Evolutionary conservation across 495 filamentous ascomycete genomes (phyloP).

Genomic region (Penicillium flavigenum): DNA sequence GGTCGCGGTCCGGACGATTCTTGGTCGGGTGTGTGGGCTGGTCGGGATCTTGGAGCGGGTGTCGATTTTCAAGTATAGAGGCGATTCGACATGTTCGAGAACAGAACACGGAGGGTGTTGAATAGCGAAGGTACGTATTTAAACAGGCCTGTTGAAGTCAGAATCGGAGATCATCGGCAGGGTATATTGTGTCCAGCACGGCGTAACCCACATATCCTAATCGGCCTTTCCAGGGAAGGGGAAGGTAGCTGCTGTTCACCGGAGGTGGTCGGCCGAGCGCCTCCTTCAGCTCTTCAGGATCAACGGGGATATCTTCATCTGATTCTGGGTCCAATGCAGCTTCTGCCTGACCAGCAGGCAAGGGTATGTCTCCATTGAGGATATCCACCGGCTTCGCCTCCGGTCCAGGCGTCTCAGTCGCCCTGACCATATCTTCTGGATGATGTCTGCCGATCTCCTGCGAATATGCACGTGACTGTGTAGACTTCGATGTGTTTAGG

Average conservation of each 20-base stretch:
- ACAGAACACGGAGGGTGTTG: slow-evolving; percentile 84
- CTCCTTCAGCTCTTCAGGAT: slow-evolving; percentile 46
- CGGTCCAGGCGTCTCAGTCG: slow-evolving; percentile 1
- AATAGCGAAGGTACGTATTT: slow-evolving; percentile 86
- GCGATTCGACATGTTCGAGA: slow-evolving; percentile 90
- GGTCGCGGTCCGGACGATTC: slow-evolving; percentile 73
- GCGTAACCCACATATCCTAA: slow-evolving; percentile 74
- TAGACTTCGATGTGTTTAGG: background rate
- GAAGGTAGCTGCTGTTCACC: slow-evolving; percentile 82
- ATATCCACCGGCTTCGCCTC: slow-evolving; percentile 24
- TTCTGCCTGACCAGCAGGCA: slow-evolving; percentile 21
- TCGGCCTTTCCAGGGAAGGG: slow-evolving; percentile 89
- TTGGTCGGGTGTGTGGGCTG: slow-evolving; percentile 77
- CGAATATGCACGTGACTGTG: slow-evolving; percentile 8
- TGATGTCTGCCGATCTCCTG: slow-evolving; percentile 1
- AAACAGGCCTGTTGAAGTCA: slow-evolving; percentile 66
- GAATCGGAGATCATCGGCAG: slow-evolving; percentile 15
- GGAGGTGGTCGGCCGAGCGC: slow-evolving; percentile 65
- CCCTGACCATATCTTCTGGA: slow-evolving; percentile 11
- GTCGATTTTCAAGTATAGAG: slow-evolving; percentile 84
- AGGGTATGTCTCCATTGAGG: slow-evolving; percentile 18
- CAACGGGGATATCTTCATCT: slow-evolving; percentile 45
- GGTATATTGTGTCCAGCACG: background rate
- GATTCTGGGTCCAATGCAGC: slow-evolving; percentile 46
- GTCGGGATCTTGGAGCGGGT: slow-evolving; percentile 72